Conservation (phyloP, 1,284 basidiomycete genomes). For the Ceratobasidium sp. region DNA sequence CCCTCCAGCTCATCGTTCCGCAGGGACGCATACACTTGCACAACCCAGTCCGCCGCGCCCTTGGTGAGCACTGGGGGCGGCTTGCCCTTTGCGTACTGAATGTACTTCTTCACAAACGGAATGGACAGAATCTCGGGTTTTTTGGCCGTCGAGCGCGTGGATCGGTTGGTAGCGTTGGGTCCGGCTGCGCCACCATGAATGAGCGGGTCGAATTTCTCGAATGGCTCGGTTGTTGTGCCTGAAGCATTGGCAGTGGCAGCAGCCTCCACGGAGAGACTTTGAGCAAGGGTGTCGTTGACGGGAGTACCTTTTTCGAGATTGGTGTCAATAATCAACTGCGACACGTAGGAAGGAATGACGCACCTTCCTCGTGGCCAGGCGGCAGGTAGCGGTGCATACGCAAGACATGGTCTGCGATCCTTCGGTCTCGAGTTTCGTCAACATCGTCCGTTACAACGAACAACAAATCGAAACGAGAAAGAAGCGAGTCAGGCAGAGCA, state of each 20-base stretch:
- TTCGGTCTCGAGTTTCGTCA: slow-evolving; percentile 92
- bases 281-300: slow-evolving; percentile 87
- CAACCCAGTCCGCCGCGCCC: slow-evolving; percentile 95
- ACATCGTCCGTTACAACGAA: slow-evolving; percentile 99
- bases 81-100: slow-evolving; percentile 96
- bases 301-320: slow-evolving; percentile 65
- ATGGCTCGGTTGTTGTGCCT: slow-evolving; percentile 77
- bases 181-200: slow-evolving; percentile 85
- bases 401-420: slow-evolving; percentile 97
- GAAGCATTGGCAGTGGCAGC: slow-evolving; percentile 63
- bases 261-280: slow-evolving; percentile 87
- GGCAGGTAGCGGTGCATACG: slow-evolving; percentile 98
- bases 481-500: slow-evolving; percentile 95
- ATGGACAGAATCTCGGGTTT: slow-evolving; percentile 92
- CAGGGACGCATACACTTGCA: slow-evolving; percentile 91
- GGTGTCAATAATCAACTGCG: neutral
- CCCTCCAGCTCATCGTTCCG: slow-evolving; percentile 93
- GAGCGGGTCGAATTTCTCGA: slow-evolving; percentile 97
- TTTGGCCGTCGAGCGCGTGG: slow-evolving; percentile 56
- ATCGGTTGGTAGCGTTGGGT: slow-evolving; percentile 48
- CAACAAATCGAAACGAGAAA: slow-evolving; percentile 98
- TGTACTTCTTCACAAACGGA: slow-evolving; percentile 97
- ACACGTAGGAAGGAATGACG: slow-evolving; percentile 51
- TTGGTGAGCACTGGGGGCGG: slow-evolving; percentile 88
- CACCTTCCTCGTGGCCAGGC: slow-evolving; percentile 95